A percentile compares a stretch with the other conserved stretches of the same genome.
Evolutionary conservation across 148 eudicot genomes (phyloP).

Genomic region (Rhododendron griersonianum): DNA sequence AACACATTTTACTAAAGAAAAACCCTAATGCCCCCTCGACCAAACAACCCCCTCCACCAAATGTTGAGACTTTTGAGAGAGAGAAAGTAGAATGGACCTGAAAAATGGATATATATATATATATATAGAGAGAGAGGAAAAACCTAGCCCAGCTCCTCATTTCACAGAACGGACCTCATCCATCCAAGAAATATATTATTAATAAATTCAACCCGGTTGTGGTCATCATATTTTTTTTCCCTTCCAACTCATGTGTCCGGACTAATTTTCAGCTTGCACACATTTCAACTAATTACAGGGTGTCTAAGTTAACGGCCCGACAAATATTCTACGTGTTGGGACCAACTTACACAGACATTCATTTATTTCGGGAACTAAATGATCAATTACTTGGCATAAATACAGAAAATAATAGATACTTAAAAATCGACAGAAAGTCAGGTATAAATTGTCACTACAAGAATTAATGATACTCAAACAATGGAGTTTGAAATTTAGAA

Average conservation of each 20-base stretch:
- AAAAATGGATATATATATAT: neutral
- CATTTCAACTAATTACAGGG: rapidly evolving
- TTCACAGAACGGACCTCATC: neutral
- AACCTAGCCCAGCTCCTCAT: neutral
- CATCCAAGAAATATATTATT: neutral
- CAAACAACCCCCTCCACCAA: conserved; percentile 14
- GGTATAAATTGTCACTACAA: neutral
- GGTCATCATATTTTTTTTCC: neutral
- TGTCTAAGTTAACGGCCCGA: neutral
- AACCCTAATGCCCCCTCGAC: conserved; percentile 20
- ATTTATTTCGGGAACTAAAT: too few relatives aligned
- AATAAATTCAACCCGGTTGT: neutral
- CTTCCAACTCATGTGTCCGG: too few relatives aligned
- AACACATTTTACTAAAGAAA: neutral
- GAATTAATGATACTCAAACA: neutral
- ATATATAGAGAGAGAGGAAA: neutral
- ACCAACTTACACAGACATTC: too few relatives aligned
- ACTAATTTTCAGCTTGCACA: too few relatives aligned
- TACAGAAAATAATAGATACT: neutral
- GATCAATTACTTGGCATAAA: too few relatives aligned
- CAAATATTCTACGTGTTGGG: too few relatives aligned
- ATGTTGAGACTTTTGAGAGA: neutral
- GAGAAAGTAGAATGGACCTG: neutral
- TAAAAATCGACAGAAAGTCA: neutral
- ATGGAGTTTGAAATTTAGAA: neutral